These are phyloP conservation scores for Backusella australiensis DNA, from an alignment of 192 early-diverging fungal species.

Conservation along the genomic window DNA sequence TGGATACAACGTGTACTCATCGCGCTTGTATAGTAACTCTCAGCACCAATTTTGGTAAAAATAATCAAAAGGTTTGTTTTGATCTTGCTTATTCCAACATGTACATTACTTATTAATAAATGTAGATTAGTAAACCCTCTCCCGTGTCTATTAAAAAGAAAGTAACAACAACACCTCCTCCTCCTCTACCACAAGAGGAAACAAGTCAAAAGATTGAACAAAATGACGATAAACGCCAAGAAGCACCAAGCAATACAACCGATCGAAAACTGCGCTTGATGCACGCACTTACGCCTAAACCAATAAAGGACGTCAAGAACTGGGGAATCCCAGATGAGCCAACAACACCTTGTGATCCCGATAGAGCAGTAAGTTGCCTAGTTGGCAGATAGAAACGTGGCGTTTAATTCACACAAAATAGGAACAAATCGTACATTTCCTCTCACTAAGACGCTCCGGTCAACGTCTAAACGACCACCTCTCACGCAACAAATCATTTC, in stretches of 20 bases:
- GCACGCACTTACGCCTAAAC: constrained; percentile 40
- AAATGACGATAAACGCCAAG: background rate
- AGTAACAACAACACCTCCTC: background rate
- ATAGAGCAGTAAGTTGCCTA: constrained; percentile 51
- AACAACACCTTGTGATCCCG: constrained; percentile 52
- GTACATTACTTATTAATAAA: background rate
- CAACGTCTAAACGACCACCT: constrained; percentile 82
- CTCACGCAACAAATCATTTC: constrained; percentile 81
- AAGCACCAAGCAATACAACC: background rate
- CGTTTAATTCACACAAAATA: constrained; percentile 20
- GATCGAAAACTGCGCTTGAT: background rate
- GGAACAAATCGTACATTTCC: constrained; percentile 78
- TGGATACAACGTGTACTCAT: too few species aligned
- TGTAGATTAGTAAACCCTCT: background rate
- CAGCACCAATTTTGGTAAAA: background rate
- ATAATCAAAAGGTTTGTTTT: background rate
- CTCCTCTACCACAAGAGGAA: too few species aligned
- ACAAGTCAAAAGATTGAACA: background rate
- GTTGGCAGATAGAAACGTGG: too few species aligned
- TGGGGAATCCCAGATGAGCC: constrained; percentile 61
- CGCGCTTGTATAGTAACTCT: background rate
- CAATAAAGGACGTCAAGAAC: constrained; percentile 49
- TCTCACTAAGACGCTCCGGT: constrained; percentile 61
- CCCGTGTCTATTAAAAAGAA: background rate
- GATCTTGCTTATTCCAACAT: background rate